phyloP scores from a whole-genome alignment of 768 basidiomycete genomes.

The Boletus reticulatus region DNA sequence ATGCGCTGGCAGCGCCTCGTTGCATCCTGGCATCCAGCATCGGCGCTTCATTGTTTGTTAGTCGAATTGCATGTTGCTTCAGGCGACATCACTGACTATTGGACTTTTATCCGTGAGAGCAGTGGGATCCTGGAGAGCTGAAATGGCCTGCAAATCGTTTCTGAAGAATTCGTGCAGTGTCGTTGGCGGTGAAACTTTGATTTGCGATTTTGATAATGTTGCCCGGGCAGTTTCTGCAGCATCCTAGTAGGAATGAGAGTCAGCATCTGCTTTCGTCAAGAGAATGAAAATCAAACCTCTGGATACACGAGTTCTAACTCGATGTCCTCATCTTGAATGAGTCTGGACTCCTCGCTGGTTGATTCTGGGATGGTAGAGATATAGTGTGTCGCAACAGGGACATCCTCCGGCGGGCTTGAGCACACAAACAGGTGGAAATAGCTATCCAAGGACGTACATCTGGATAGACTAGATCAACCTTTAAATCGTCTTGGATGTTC shows the following conservation, averaged over 20 bases:
- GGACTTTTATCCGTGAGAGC: background rate
- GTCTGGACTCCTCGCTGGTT: no score
- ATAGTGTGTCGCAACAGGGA: background rate
- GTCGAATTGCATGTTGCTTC: background rate
- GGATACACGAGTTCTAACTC: slow-evolving; percentile 20
- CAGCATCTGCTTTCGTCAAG: background rate
- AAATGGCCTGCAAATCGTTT: background rate
- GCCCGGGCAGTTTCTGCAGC: background rate
- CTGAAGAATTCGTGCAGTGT: slow-evolving; percentile 2
- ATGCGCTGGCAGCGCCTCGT: slow-evolving; percentile 3
- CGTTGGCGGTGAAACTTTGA: background rate
- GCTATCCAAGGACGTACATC: slow-evolving; percentile 10
- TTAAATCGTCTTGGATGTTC: background rate
- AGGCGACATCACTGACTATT: slow-evolving; percentile 4
- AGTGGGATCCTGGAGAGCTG: background rate
- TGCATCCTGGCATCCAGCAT: slow-evolving; percentile 16
- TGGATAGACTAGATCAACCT: slow-evolving; percentile 23
- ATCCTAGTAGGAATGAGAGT: slow-evolving; percentile 9
- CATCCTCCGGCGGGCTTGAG: slow-evolving; percentile 8
- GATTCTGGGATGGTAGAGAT: background rate
- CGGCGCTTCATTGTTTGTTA: slow-evolving; percentile 10
- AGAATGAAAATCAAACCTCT: slow-evolving; percentile 1
- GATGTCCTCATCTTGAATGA: background rate
- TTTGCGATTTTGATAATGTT: background rate
- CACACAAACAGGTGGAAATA: background rate